A percentile compares a stretch with the other conserved stretches of the same genome.
Evolutionary conservation across 2,329 filamentous ascomycete species (phyloP).

Genomic region (Paecilomyces dactylethromorphus): DNA sequence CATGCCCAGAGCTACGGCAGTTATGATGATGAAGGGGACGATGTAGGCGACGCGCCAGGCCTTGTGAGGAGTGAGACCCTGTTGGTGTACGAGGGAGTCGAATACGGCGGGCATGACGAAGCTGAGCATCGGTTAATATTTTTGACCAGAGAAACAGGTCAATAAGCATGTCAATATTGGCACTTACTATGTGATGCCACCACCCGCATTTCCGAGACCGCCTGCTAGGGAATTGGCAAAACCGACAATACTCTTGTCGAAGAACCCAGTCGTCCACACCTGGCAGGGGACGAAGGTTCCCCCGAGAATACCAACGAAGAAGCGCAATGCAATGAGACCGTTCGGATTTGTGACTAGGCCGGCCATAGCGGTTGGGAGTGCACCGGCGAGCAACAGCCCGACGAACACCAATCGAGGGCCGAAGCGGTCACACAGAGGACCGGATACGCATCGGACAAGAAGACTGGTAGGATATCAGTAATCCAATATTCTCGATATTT

Average conservation of each 20-base stretch:
- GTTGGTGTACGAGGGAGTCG: slow-evolving; percentile 60
- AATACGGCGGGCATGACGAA: slow-evolving; percentile 90
- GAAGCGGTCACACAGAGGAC: slow-evolving; percentile 78
- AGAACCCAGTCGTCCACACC: slow-evolving; percentile 89
- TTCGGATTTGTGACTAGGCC: slow-evolving; percentile 66
- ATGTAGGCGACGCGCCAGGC: slow-evolving; percentile 84
- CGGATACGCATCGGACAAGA: slow-evolving; percentile 68
- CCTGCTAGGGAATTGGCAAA: slow-evolving; percentile 80
- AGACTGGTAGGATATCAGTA: slow-evolving; percentile 40
- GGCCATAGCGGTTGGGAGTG: slow-evolving; percentile 75
- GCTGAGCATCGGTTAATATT: slow-evolving; percentile 16
- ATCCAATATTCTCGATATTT: not conserved
- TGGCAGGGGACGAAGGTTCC: slow-evolving; percentile 57
- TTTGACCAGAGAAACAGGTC: not conserved
- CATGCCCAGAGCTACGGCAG: slow-evolving; percentile 59
- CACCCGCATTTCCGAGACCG: slow-evolving; percentile 80
- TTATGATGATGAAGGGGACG: slow-evolving; percentile 72
- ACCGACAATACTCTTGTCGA: slow-evolving; percentile 85
- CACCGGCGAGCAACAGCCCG: slow-evolving; percentile 66
- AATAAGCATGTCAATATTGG: not conserved
- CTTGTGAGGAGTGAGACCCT: slow-evolving; percentile 56
- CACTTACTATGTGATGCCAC: slow-evolving; percentile 70
- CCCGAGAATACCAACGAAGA: slow-evolving; percentile 39
- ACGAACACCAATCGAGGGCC: slow-evolving; percentile 77
- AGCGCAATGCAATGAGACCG: slow-evolving; percentile 36